phyloP scores from a whole-genome alignment of 169 alveolate genomes.

The Ichthyophthirius multifiliis region DNA sequence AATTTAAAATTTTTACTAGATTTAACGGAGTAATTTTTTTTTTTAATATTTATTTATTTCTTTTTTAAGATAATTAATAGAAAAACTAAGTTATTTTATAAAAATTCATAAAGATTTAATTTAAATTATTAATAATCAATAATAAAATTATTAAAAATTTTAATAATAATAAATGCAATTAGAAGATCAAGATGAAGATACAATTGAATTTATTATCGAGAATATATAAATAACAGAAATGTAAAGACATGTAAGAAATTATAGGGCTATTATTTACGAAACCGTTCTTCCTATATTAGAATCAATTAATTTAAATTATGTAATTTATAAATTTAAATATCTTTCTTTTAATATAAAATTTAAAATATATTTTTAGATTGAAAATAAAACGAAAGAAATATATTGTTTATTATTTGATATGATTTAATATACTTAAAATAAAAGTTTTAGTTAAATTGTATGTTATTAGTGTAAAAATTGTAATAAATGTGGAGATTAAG shows the following conservation, averaged over 20 bases:
- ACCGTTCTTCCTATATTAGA: constrained; percentile 36
- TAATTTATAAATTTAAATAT: too few relatives aligned
- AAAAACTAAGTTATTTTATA: neutral
- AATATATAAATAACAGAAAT: constrained; percentile 35
- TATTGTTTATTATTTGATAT: neutral
- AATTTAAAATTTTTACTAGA: constrained; percentile 5
- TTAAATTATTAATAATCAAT: neutral
- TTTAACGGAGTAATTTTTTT: too few relatives aligned
- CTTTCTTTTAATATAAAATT: neutral
- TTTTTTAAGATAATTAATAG: neutral
- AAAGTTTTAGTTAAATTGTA: neutral
- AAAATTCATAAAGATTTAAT: neutral
- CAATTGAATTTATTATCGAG: neutral
- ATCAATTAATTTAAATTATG: neutral
- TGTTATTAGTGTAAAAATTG: neutral
- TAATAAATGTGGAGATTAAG: neutral
- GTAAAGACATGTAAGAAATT: constrained; percentile 37
- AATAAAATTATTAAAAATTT: neutral
- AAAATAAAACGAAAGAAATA: neutral
- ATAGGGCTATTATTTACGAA: constrained; percentile 38
- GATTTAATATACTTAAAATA: neutral
- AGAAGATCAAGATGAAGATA: constrained; percentile 21
- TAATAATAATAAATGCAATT: neutral
- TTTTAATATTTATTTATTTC: neutral
- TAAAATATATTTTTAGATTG: neutral